phyloP scores from a whole-genome alignment of 148 eudicot species.

The Pharnaceum exiguum region DNA sequence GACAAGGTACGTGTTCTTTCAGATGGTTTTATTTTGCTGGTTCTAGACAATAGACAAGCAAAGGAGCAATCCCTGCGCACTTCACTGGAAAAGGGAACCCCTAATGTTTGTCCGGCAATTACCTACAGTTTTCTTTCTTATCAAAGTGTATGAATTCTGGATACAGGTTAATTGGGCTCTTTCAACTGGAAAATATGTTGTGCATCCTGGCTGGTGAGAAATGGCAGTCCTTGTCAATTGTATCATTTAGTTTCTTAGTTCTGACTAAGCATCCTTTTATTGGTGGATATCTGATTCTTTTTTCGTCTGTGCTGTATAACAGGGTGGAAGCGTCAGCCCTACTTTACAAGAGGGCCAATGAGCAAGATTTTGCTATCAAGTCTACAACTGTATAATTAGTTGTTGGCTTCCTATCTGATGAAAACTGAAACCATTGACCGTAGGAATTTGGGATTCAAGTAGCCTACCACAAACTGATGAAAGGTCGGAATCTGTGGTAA shows the following conservation, averaged over 20 bases:
- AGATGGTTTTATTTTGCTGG: neutral
- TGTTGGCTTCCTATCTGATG: neutral
- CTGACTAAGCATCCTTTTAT: neutral
- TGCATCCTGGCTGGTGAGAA: conserved; percentile 94
- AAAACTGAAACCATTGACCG: conserved; percentile 1
- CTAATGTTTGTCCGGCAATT: too few relatives aligned
- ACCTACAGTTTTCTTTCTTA: too few relatives aligned
- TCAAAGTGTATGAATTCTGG: neutral
- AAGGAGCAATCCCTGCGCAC: neutral
- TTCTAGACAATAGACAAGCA: too few relatives aligned
- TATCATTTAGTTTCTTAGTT: neutral
- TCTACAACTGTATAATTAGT: conserved; percentile 24
- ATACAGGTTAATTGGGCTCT: conserved; percentile 97
- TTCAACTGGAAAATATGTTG: conserved; percentile 78
- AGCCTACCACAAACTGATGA: neutral
- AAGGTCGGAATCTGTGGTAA: conserved; percentile 3
- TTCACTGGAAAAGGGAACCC: too few relatives aligned
- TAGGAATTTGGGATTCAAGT: neutral
- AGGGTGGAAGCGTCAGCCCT: conserved; percentile 99
- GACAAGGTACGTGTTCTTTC: conserved; percentile 56
- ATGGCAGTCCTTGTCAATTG: neutral
- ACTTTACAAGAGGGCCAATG: conserved; percentile 93
- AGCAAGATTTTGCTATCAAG: conserved; percentile 85
- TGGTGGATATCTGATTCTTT: conserved; percentile 10
- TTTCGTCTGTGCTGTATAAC: conserved; percentile 15